A percentile compares a stretch with the other conserved stretches of the same genome.
These are phyloP conservation scores for Paramecium sonneborni DNA, from an alignment of 73 alveolate genomes.

Conservation along the genomic window DNA sequence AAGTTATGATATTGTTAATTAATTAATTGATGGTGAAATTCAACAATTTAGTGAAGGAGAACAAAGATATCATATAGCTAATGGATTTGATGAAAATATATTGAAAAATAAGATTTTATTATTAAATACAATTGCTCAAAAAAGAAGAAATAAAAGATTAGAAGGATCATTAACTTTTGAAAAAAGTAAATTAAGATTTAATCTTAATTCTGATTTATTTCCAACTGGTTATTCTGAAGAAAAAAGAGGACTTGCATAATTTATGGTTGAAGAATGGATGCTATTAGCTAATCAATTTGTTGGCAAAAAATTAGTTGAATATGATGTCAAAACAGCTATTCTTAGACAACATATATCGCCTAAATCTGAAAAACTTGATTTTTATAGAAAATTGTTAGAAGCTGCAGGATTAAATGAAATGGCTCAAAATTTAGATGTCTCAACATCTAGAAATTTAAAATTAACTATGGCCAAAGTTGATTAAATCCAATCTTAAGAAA, in stretches of 20 bases:
- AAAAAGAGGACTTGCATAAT: conserved; percentile 83
- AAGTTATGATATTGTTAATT: conserved; percentile 82
- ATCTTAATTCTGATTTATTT: conserved; percentile 84
- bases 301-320: conserved; percentile 82
- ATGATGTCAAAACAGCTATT: conserved; percentile 75
- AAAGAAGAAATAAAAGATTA: conserved; percentile 82
- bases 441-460: conserved; percentile 7
- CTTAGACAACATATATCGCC: conserved; percentile 88
- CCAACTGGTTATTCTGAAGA: conserved; percentile 91
- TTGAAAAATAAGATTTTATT: conserved; percentile 36
- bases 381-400: conserved; percentile 70
- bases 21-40: conserved; percentile 68
- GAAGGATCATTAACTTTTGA: conserved; percentile 95
- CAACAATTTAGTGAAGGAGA: conserved; percentile 52
- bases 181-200: conserved; percentile 93
- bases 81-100: conserved; percentile 30
- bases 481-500: neutral
- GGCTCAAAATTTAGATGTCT: conserved; percentile 11
- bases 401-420: conserved; percentile 66
- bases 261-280: conserved; percentile 98
- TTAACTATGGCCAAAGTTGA: conserved; percentile 21
- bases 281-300: conserved; percentile 96
- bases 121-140: conserved; percentile 40
- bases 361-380: conserved; percentile 73
- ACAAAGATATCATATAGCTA: conserved; percentile 72